Conservation (phyloP, 495 filamentous ascomycete genomes). For the Neurospora africana region DNA sequence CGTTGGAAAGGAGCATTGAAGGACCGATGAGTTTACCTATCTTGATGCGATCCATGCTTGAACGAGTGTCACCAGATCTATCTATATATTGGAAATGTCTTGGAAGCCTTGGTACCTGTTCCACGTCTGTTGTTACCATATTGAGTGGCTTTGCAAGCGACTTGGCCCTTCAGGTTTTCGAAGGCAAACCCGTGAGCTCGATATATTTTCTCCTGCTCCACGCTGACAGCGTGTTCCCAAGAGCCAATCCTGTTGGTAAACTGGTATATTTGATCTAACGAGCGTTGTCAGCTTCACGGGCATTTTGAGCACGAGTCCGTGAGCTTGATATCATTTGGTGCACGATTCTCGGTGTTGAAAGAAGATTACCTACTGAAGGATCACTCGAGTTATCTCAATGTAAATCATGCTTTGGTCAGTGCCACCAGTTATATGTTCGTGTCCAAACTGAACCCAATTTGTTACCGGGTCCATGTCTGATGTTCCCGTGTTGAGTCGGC, state of each 20-base stretch:
- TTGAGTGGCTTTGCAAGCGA: too few species aligned
- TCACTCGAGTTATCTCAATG: neutral
- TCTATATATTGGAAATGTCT: neutral
- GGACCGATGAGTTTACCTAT: neutral
- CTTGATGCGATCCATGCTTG: neutral
- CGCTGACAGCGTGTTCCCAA: too few species aligned
- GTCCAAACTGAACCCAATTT: neutral
- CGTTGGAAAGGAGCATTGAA: neutral
- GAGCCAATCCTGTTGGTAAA: too few species aligned
- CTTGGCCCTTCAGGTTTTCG: too few species aligned
- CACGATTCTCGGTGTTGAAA: neutral
- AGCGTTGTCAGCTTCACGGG: neutral
- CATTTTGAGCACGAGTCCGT: neutral
- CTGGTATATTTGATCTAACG: neutral
- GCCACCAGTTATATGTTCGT: neutral
- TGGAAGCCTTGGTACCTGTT: too few species aligned
- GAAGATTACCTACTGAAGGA: neutral
- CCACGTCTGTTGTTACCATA: too few species aligned
- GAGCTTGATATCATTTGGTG: neutral
- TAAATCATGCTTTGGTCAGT: neutral
- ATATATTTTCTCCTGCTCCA: too few species aligned
- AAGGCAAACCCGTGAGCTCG: too few species aligned
- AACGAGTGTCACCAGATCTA: neutral
- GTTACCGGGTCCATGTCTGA: neutral
- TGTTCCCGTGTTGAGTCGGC: neutral